Percentiles rank a stretch among this genome's conserved stretches.
These are phyloP conservation scores for Psilocybe sp. DNA, from an alignment of 768 basidiomycete genomes.

Conservation along the genomic window DNA sequence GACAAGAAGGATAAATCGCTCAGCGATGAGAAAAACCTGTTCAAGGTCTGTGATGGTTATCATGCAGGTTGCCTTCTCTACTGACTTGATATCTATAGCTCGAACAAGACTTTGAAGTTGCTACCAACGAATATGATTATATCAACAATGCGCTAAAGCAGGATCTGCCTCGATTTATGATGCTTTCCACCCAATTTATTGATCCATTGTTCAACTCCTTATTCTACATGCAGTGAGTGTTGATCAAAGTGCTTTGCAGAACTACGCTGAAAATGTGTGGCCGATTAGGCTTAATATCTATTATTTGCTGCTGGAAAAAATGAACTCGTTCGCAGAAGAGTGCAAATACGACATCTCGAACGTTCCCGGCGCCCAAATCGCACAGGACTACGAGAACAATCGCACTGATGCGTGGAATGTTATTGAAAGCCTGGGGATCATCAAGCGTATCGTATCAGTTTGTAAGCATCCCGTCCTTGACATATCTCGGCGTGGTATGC, in stretches of 20 bases:
- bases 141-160: constrained; percentile 88
- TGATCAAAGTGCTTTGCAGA: constrained; percentile 1
- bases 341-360: constrained; percentile 74
- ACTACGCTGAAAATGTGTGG: not conserved
- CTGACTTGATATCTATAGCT: constrained; percentile 47
- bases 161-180: constrained; percentile 93
- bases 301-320: constrained; percentile 92
- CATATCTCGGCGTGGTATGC: not conserved
- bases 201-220: constrained; percentile 98
- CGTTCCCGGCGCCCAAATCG: constrained; percentile 65
- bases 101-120: constrained; percentile 94
- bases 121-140: constrained; percentile 90
- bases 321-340: constrained; percentile 80
- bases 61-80: not conserved
- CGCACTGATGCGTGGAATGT: constrained; percentile 79
- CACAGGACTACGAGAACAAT: constrained; percentile 71
- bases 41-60: constrained; percentile 61
- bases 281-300: constrained; percentile 78
- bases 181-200: constrained; percentile 83
- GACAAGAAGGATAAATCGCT: constrained; percentile 99
- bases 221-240: constrained; percentile 96
- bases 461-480: constrained; percentile 48
- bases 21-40: constrained; percentile 94
- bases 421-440: constrained; percentile 78
- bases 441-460: constrained; percentile 81